Evolutionary conservation across 176 grass and related monocot species (phyloP), one percentile per base, ranked within the genome.

Genomic region (Chloris gayana): DNA sequence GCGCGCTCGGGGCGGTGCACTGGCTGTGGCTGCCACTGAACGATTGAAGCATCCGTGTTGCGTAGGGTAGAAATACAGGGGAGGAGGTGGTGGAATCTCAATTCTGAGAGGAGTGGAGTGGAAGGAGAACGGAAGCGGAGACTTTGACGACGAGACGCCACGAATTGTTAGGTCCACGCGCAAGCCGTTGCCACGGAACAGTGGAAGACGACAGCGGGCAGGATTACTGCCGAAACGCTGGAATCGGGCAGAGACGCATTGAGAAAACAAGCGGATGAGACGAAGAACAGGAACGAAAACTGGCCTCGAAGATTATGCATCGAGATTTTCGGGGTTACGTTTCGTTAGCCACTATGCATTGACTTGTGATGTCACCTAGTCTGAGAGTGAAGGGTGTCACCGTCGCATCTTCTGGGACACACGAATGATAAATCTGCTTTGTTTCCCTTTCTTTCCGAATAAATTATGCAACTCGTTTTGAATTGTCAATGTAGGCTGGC

Each of bases 81-180:
- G 54, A 26, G 62, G 29, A 7, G 73, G 14, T 9, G 44, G 57
- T 18, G 76, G 76, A 77, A 89, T 89, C 76, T 42, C 64, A 51
- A 75, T 31, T 17, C 47, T 50, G 4, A 18, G 15, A 50, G 45
- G 69, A 65, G 67, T 72, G 14, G 67, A 85, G 82, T 85, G 87
- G 87, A 80, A 31, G 72, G 29, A 64, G 77, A 89, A 80, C 87
- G 41, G 82, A 77, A 85, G 64, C 38, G 87, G 63, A 69, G 87
- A 89, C 87, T 85, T 89, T 24, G 70, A 81, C 77, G 51, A 63
- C 62, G 39, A 62, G 50, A 26, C 10, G 30, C 18, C 18, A 35
- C 26, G 64, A 88, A 84, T 37, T 88, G 87, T 88, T 84, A 84
- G 81, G 87, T 84, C 82, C 82, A 84, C 87, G 32, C 81, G 64